These are phyloP conservation scores for Oryza meridionalis DNA, from an alignment of 176 grass and related monocot genomes.

Conservation along the genomic window DNA sequence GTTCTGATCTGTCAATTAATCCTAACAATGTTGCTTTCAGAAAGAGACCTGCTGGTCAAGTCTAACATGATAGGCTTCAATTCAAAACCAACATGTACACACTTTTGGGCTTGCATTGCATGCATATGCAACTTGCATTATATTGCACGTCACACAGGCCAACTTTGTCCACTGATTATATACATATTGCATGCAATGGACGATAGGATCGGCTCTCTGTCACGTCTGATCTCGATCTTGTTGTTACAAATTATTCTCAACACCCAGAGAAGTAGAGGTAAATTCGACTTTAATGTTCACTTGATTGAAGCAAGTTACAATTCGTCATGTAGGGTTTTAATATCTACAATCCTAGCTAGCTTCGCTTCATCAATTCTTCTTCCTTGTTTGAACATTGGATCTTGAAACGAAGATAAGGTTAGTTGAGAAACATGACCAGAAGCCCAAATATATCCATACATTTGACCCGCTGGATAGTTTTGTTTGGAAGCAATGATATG, in stretches of 20 bases:
- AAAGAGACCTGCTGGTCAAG: neutral
- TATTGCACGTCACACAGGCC: neutral
- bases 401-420: neutral
- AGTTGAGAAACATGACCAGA: neutral
- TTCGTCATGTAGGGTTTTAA: neutral
- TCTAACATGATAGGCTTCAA: constrained; percentile 21
- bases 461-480: neutral
- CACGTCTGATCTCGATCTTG: neutral
- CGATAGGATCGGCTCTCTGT: neutral
- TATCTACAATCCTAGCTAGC: neutral
- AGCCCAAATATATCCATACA: neutral
- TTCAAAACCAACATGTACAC: neutral
- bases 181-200: neutral
- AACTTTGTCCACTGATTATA: neutral
- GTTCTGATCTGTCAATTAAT: neutral
- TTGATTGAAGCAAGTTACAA: constrained; percentile 24
- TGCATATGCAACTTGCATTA: constrained; percentile 10
- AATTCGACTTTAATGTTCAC: neutral
- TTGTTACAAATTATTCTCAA: neutral
- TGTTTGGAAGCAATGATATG: neutral
- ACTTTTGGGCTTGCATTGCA: neutral
- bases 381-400: neutral
- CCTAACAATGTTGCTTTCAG: neutral
- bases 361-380: neutral
- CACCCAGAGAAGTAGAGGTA: neutral